phyloP scores from a whole-genome alignment of 2,329 filamentous ascomycete genomes.

The Exophiala lecanii-corni region DNA sequence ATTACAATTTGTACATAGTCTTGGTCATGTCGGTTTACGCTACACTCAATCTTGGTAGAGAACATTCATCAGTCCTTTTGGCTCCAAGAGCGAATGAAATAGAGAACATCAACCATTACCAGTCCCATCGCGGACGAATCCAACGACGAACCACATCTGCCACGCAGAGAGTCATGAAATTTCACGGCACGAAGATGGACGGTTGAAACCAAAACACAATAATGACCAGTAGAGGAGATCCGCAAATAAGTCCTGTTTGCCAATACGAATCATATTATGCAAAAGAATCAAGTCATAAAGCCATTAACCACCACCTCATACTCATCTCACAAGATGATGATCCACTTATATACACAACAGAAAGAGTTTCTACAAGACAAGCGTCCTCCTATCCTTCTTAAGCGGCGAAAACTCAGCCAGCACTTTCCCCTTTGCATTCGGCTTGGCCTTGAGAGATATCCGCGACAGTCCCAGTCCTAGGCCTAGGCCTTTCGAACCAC shows the following conservation, averaged over 20 bases:
- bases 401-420: slow-evolving; percentile 65
- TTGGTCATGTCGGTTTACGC: neutral
- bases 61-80: neutral
- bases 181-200: no score
- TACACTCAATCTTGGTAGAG: neutral
- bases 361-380: no score
- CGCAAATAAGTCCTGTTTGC: neutral
- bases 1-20: neutral
- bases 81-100: neutral
- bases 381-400: slow-evolving; percentile 61
- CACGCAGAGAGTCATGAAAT: no score
- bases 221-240: no score
- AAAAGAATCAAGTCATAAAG: no score
- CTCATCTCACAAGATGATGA: no score
- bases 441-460: slow-evolving; percentile 23
- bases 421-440: slow-evolving; percentile 18
- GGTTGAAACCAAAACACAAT: no score
- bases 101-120: neutral
- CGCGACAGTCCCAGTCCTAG: slow-evolving; percentile 25
- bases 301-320: no score
- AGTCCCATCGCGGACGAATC: neutral
- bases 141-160: no score
- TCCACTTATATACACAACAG: no score
- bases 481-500: slow-evolving; percentile 12
- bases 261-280: neutral